Evolutionary conservation across 352 stramenopile species (phyloP), one percentile per base, ranked within the genome.

Genomic region (Pythium guiyangense): DNA sequence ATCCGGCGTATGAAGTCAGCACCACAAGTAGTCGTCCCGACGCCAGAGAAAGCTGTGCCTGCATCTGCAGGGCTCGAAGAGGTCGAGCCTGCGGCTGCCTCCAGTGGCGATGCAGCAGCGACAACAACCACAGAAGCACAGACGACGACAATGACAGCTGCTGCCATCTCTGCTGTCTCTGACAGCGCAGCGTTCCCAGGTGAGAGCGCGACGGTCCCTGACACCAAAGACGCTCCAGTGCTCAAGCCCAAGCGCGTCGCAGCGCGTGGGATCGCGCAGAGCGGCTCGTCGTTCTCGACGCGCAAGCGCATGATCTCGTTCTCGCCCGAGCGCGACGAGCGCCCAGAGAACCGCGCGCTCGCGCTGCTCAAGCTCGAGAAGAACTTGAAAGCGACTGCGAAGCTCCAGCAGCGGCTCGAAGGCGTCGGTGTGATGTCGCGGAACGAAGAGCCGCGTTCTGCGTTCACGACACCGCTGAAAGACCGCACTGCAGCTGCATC

Each of bases 281-380:
- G 80, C 68, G 76, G 77, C 27, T 88, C 79, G n/a, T 84, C 70
- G 5, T 71, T 77, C 18, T 81, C 75, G 4, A 80, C 71, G 26
- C 70, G 80, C 48, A 90, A 90, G 59, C 80, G 80, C 48, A 90
- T 90, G 80, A 90, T 90, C 44, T 90, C 80, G 6, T 90, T 88
- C 61, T 90, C 80, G 0, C 79, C 80, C 2, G 77, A 88, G 54
- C 75, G 77, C n/a, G 66, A 68, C 9, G 74, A 82, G 27, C 77
- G 71, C 0, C 67, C 69, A 0, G 74, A 83, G 63, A 86, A 88
- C 54, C 52, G 66, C 62, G 77, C 62, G 6, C 57, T 83, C 27
- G 77, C 74, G 48, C 64, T 79, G 14, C 74, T 72, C 48, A 84
- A 86, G 57, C 55, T 82, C n/a, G 66, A 87, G 57, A 84, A 81